Conservation (phyloP, 2,329 filamentous ascomycete species). For the Aspergillus sp. region DNA sequence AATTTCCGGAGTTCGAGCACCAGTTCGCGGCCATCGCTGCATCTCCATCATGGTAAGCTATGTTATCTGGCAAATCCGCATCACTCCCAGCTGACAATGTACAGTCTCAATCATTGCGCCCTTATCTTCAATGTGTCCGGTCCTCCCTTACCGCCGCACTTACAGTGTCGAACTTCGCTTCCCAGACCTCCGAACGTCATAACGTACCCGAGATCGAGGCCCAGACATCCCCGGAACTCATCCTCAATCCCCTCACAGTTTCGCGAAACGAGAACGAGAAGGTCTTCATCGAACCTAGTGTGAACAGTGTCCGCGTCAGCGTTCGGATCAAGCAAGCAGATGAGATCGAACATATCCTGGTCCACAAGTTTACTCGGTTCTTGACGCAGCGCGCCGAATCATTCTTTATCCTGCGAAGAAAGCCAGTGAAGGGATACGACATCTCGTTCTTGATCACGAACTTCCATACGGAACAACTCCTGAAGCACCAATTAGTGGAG, state of each 20-base stretch:
- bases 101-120: slow-evolving; percentile 92
- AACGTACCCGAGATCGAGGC: slow-evolving; percentile 98
- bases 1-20: not conserved
- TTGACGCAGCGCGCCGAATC: slow-evolving; percentile 93
- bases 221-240: slow-evolving; percentile 84
- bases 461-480: slow-evolving; percentile 96
- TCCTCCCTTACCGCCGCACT: slow-evolving; percentile 92
- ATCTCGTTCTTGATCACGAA: slow-evolving; percentile 99
- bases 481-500: slow-evolving; percentile 98
- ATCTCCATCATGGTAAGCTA: slow-evolving; percentile 29
- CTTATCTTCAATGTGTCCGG: slow-evolving; percentile 94
- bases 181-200: slow-evolving; percentile 92
- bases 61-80: slow-evolving; percentile 1
- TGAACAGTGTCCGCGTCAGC: slow-evolving; percentile 96
- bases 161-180: slow-evolving; percentile 94
- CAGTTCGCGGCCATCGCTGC: slow-evolving; percentile 16
- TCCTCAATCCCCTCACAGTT: slow-evolving; percentile 86
- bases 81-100: slow-evolving; percentile 13
- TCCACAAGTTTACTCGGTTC: slow-evolving; percentile 98
- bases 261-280: slow-evolving; percentile 96
- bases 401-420: slow-evolving; percentile 93
- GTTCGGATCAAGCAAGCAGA: slow-evolving; percentile 99
- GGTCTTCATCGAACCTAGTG: slow-evolving; percentile 91
- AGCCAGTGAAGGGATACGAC: slow-evolving; percentile 96
- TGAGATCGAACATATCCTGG: slow-evolving; percentile 96